Evolutionary conservation across 2,329 filamentous ascomycete genomes (phyloP).

Genomic region (Neonectria punicea): DNA sequence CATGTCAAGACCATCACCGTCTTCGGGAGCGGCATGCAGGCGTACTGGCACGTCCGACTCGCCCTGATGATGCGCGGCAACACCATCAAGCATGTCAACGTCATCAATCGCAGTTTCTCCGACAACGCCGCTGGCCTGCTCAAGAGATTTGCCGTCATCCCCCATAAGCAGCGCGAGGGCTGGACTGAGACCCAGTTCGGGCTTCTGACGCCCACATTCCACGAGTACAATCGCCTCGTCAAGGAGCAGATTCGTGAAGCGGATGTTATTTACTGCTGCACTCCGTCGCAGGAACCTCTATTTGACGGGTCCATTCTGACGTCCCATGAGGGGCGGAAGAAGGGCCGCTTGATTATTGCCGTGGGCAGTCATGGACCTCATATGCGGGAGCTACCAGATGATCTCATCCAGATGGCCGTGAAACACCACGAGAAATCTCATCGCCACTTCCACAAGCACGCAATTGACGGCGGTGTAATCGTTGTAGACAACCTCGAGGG

Average conservation of each 20-base stretch:
- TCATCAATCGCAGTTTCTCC: constrained; percentile 80
- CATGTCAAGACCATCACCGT: constrained; percentile 81
- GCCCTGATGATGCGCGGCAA: constrained; percentile 77
- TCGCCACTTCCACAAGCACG: constrained; percentile 74
- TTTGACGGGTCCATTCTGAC: constrained; percentile 82
- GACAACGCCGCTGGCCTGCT: constrained; percentile 65
- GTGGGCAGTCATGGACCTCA: constrained; percentile 75
- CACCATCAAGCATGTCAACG: constrained; percentile 82
- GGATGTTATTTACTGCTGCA: constrained; percentile 90
- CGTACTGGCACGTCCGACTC: constrained; percentile 93
- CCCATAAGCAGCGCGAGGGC: constrained; percentile 66
- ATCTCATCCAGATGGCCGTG: constrained; percentile 74
- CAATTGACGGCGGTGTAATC: constrained; percentile 71
- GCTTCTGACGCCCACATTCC: constrained; percentile 74
- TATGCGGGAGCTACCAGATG: constrained; percentile 87
- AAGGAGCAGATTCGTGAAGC: constrained; percentile 77
- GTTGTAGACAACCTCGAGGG: constrained; percentile 83
- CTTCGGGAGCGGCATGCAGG: constrained; percentile 90
- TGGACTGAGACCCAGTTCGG: constrained; percentile 75
- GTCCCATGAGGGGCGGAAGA: constrained; percentile 73
- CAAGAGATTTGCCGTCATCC: constrained; percentile 58
- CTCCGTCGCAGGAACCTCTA: constrained; percentile 77
- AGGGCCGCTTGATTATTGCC: constrained; percentile 77
- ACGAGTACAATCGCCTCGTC: constrained; percentile 72
- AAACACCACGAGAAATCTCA: constrained; percentile 56